Evolutionary conservation across 148 eudicot species (phyloP).

Genomic region (Diospyros kaki): DNA sequence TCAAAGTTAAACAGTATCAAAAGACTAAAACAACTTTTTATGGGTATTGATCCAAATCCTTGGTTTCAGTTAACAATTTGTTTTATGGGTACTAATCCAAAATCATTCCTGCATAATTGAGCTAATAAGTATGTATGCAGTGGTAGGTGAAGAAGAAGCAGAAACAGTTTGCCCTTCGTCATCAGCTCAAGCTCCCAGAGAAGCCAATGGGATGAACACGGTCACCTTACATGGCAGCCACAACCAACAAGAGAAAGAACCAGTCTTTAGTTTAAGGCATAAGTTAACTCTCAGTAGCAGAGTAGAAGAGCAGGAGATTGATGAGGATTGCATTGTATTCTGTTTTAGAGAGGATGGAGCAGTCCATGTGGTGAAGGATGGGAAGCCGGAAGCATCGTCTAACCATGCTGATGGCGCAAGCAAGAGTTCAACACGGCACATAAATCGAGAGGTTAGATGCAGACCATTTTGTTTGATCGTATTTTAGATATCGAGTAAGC

Average conservation of each 20-base stretch:
- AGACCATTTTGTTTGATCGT: no score
- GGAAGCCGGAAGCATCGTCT: constrained; percentile 16
- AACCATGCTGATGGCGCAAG: not conserved
- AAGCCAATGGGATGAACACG: not conserved
- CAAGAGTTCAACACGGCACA: constrained; percentile 15
- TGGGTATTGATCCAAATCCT: not conserved
- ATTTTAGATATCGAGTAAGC: no score
- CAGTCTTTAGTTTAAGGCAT: not conserved
- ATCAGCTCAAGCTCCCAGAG: constrained; percentile 4
- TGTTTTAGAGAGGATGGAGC: constrained; percentile 69
- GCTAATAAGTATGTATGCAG: no score
- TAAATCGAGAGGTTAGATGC: constrained; percentile 25
- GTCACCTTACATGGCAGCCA: no score
- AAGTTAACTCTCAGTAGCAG: constrained; percentile 7
- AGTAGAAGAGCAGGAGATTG: constrained; percentile 47
- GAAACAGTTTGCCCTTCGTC: not conserved
- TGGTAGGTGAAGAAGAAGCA: not conserved
- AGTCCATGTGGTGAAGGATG: constrained; percentile 50
- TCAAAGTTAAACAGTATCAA: no score
- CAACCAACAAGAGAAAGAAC: constrained; percentile 2
- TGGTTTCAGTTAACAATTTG: no score
- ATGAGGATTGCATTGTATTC: constrained; percentile 76
- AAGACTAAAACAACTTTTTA: not conserved
- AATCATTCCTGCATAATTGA: not conserved
- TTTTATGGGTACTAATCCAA: no score